Evolutionary conservation across 176 grass and related monocot species (phyloP), one percentile per base, ranked within the genome.

Genomic region (Puccinellia tenuiflora): DNA sequence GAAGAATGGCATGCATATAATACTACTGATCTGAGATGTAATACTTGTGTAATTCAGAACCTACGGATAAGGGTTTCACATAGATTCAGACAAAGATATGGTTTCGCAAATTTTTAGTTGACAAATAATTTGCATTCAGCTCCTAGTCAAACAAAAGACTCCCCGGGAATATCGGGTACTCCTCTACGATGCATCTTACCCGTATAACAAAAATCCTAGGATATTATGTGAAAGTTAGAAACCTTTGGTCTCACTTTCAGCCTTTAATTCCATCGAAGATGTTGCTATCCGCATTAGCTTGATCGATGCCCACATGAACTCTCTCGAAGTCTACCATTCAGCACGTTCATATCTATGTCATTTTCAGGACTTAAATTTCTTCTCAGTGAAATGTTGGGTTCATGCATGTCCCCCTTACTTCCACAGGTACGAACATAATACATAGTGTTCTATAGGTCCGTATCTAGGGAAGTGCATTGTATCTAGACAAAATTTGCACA

Each of bases 181-280:
- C 51, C 57, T 43, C 51, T n/a, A 35, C 25, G 5, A 64, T 33
- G 35, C 70, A 61, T 55, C 54, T 86, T 64, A 46, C 78, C 54
- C 16, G 1, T 21, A 82, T 5, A 16, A 47, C 33, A 74, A 81
- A 62, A 47, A 70, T 48, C 69, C 21, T 82, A 62, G 26, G 73
- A 78, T 77, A 17, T 72, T 42, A 26, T 73, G 12, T 20, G 47
- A 55, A 55, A 79, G n/a, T 56, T 56, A 66, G 33, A 15, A 83
- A 68, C 39, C 33, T 42, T 56, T 47, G 3, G 3, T 59, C 51
- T 89, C 87, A 82, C 33, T 82, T 86, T 86, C 56, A 83, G 7
- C 7, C 21, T 38, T 79, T 33, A 73, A 74, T 50, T 86, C 37
- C 21, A 47, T 59, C 21, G 35, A 66, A 81, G 56, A 78, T 74